These are phyloP conservation scores for Cotoneaster glaucophyllus DNA, from an alignment of 306 rosid species.

Conservation along the genomic window DNA sequence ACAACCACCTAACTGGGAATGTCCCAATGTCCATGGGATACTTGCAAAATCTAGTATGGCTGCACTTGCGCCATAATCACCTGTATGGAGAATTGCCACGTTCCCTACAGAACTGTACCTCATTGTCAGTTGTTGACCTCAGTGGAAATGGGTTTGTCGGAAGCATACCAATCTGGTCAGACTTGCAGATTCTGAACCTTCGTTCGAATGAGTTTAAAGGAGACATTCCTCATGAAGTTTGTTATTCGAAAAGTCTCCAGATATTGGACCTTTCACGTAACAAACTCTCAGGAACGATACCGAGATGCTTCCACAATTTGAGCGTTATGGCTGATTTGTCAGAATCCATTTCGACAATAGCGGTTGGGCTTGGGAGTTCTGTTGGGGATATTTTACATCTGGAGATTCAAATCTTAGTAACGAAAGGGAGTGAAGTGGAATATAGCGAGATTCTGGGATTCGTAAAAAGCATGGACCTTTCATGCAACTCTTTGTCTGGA, in stretches of 20 bases:
- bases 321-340: not conserved
- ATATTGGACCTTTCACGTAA: conserved; percentile 15
- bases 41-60: not conserved
- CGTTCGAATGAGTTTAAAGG: conserved; percentile 9
- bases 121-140: not conserved
- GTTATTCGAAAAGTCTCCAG: not conserved
- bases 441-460: not conserved
- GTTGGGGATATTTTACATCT: too few relatives aligned
- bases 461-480: conserved; percentile 1
- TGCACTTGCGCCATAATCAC: too few relatives aligned
- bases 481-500: not conserved
- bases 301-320: conserved; percentile 8
- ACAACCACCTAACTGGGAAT: conserved; percentile 24
- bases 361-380: too few relatives aligned
- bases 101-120: not conserved
- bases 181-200: not conserved
- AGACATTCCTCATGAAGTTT: not conserved
- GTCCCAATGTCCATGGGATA: conserved; percentile 33
- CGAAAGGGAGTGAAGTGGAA: not conserved
- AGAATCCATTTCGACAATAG: too few relatives aligned
- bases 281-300: conserved; percentile 4
- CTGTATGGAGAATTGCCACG: not conserved
- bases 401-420: too few relatives aligned
- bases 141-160: conserved; percentile 4
- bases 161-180: conserved; percentile 2